Evolutionary conservation across 345 rosid species (phyloP), one percentile per base, ranked within the genome.

Genomic region (Moricandia arvensis): DNA sequence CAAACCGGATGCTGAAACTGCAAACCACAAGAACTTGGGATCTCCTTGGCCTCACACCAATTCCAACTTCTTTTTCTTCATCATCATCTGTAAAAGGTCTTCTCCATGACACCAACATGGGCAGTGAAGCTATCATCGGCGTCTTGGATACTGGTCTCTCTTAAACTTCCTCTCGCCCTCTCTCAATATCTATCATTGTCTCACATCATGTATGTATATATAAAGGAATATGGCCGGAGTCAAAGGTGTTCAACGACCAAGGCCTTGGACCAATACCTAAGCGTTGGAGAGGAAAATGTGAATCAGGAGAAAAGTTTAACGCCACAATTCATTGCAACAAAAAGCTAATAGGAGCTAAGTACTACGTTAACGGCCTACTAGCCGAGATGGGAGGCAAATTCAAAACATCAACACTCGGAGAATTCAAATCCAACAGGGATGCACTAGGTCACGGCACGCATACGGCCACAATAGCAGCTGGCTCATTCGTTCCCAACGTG

Each of bases 331-430:
- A 79, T 53, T 81, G 91, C 45, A 87, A 85, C 74, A 80, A 83
- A 2, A 87, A 87, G 75, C 71, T 87, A 0, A 84, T 84, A 61
- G 87, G 91, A 66, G 89, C 91, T n/a, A 80, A 72, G 66, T 87
- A 66, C 70, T 84, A 82, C 70, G 59, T 79, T 12, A 63, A 67
- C 0, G 90, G 88, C 13, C 49, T 83, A 27, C 67, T 85, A 7
- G 80, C 86, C 0, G 73, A 70, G 1, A 29, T 62, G 33, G 69
- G 69, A 49, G 82, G 55, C 18, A 69, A 59, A 77, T 81, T 82
- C 62, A 83, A 87, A 64, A 64, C 59, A 24, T 60, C 69, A 26
- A 66, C 43, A 63, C 0, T 7, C 64, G 38, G 13, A 6, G 80
- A 82, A 55, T 85, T 66, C 45, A 61, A 80, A 66, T 87, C 89